Percentiles rank a stretch among this genome's conserved stretches.
These are phyloP conservation scores for Malassezia sympodialis DNA, from an alignment of 1,284 basidiomycete species.

Conservation along the genomic window DNA sequence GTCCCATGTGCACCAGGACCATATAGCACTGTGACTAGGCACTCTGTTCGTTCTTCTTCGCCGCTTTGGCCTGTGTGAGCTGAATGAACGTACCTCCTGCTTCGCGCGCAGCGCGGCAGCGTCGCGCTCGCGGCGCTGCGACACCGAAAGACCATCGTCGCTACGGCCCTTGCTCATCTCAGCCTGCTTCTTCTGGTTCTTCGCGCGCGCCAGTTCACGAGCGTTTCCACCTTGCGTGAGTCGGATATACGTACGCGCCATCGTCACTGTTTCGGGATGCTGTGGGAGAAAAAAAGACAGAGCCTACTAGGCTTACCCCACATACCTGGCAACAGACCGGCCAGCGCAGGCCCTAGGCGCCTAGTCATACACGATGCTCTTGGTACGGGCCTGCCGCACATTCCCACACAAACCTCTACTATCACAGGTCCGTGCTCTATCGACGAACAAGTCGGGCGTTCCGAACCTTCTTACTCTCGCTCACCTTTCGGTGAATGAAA, in stretches of 20 bases:
- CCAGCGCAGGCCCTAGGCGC: background rate
- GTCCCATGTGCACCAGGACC: constrained; percentile 5
- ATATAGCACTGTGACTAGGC: constrained; percentile 8
- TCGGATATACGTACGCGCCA: constrained; percentile 10
- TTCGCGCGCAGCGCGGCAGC: constrained; percentile 37
- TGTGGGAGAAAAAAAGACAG: background rate
- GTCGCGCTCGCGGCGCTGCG: constrained; percentile 36
- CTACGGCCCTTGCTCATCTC: constrained; percentile 33
- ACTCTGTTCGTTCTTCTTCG: constrained; percentile 5
- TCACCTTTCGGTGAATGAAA: constrained; percentile 65
- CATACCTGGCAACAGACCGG: background rate
- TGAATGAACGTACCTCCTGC: constrained; percentile 31
- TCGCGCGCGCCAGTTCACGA: constrained; percentile 42
- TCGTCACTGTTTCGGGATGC: background rate
- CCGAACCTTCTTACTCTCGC: constrained; percentile 65
- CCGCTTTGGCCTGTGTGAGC: constrained; percentile 13
- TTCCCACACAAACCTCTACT: background rate
- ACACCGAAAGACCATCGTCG: constrained; percentile 30
- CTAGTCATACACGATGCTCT: background rate
- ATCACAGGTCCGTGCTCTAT: background rate
- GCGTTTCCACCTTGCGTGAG: constrained; percentile 36
- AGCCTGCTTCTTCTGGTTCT: constrained; percentile 44
- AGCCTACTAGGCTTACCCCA: background rate
- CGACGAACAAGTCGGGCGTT: background rate
- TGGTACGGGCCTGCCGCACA: background rate